Percentiles rank a stretch among this genome's conserved stretches.
These are phyloP conservation scores for Aureobasidium sp. DNA, from an alignment of 2,329 filamentous ascomycete genomes.

Conservation along the genomic window DNA sequence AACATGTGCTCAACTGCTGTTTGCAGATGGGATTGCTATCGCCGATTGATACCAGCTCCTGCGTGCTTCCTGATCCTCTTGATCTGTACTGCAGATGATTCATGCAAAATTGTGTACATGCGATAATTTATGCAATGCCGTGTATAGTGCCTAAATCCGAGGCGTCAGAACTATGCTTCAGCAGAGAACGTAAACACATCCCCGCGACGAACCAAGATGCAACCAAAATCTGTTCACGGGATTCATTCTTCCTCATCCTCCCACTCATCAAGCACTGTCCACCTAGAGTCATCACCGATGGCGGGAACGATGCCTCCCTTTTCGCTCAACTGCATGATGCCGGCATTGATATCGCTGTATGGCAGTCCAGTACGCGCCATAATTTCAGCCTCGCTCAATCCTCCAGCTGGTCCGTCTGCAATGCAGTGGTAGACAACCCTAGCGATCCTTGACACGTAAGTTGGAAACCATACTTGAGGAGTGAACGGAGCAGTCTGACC, in stretches of 20 bases:
- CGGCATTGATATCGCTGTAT: neutral
- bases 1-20: too few relatives aligned
- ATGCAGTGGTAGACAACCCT: conserved; percentile 3
- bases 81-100: too few relatives aligned
- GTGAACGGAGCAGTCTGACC: neutral
- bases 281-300: neutral
- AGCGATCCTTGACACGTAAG: conserved; percentile 6
- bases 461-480: conserved; percentile 4
- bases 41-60: too few relatives aligned
- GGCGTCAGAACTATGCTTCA: neutral
- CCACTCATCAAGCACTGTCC: neutral
- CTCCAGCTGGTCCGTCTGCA: neutral
- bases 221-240: neutral
- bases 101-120: neutral
- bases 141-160: neutral
- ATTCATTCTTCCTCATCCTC: conserved; percentile 1
- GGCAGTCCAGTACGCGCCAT: neutral
- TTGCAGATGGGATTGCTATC: too few relatives aligned
- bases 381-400: neutral
- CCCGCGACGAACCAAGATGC: neutral
- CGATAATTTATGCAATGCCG: neutral
- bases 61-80: too few relatives aligned
- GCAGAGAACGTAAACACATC: neutral
- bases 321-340: neutral
- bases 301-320: neutral